Evolutionary conservation across 192 early-diverging fungal species (phyloP).

Genomic region (Ambispora gerdemannii): DNA sequence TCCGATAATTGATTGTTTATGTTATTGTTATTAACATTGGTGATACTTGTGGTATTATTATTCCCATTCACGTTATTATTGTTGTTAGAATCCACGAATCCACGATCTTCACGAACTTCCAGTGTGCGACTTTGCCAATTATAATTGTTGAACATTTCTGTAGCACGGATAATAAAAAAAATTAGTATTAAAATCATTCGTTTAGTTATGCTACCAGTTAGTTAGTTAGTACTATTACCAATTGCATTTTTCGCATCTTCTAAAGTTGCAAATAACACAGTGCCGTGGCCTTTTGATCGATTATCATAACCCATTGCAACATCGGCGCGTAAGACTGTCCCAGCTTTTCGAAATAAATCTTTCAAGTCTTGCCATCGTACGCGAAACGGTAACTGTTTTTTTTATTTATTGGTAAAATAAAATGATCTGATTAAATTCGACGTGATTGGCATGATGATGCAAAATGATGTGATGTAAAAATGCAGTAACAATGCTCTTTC

Average conservation of each 20-base stretch:
- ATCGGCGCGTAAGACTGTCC: slow-evolving; percentile 63
- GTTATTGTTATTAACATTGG: neutral
- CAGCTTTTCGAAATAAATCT: slow-evolving; percentile 67
- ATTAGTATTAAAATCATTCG: neutral
- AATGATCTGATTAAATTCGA: neutral
- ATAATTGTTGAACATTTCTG: slow-evolving; percentile 60
- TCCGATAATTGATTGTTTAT: too few species aligned
- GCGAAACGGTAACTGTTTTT: slow-evolving; percentile 60
- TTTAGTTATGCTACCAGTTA: too few species aligned
- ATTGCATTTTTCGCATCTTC: slow-evolving; percentile 71
- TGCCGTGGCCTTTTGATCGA: slow-evolving; percentile 70
- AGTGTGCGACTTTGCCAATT: slow-evolving; percentile 69
- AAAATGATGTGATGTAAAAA: neutral
- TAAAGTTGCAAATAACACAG: slow-evolving; percentile 60
- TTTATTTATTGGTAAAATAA: neutral
- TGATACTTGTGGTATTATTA: neutral
- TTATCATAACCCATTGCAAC: slow-evolving; percentile 54
- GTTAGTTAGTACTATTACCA: too few species aligned
- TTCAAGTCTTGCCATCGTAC: slow-evolving; percentile 77
- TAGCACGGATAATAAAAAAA: neutral
- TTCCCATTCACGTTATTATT: slow-evolving; percentile 21
- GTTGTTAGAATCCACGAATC: slow-evolving; percentile 44
- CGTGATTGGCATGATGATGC: neutral
- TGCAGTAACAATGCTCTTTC: neutral
- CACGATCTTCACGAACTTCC: slow-evolving; percentile 71